Conservation (phyloP, 768 basidiomycete genomes). For the Rhizopogon salebrosus region DNA sequence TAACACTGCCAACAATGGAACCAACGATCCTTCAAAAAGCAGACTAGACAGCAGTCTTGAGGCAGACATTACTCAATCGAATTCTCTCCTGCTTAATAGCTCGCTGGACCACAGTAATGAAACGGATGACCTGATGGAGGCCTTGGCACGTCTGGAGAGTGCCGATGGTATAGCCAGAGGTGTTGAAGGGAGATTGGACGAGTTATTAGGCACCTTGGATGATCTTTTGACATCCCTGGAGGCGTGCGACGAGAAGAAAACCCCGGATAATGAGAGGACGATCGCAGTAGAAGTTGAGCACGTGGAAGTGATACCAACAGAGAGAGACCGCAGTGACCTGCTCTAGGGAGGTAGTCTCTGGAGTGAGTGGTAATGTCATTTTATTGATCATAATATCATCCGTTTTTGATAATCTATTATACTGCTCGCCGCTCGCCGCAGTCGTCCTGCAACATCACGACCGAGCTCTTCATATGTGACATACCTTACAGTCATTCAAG, state of each 20-base stretch:
- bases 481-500: no score
- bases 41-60: slow-evolving; percentile 20
- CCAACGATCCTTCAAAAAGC: slow-evolving; percentile 5
- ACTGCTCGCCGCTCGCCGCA: background rate
- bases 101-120: slow-evolving; percentile 30
- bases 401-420: background rate
- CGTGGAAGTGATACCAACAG: background rate
- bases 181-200: slow-evolving; percentile 60
- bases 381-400: background rate
- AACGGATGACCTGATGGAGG: slow-evolving; percentile 37
- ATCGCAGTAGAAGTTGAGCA: background rate
- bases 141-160: slow-evolving; percentile 49
- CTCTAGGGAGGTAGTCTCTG: background rate
- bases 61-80: slow-evolving; percentile 32
- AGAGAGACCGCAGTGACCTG: background rate
- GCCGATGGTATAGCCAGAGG: slow-evolving; percentile 57
- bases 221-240: slow-evolving; percentile 44
- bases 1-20: slow-evolving; percentile 7
- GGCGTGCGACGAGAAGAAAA: background rate
- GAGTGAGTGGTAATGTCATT: background rate
- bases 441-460: background rate
- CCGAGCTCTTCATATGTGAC: no score
- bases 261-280: background rate
- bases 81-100: slow-evolving; percentile 24
- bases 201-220: slow-evolving; percentile 55